Evolutionary conservation across 2,329 filamentous ascomycete genomes (phyloP).

Genomic region (Colletotrichum tropicicola): DNA sequence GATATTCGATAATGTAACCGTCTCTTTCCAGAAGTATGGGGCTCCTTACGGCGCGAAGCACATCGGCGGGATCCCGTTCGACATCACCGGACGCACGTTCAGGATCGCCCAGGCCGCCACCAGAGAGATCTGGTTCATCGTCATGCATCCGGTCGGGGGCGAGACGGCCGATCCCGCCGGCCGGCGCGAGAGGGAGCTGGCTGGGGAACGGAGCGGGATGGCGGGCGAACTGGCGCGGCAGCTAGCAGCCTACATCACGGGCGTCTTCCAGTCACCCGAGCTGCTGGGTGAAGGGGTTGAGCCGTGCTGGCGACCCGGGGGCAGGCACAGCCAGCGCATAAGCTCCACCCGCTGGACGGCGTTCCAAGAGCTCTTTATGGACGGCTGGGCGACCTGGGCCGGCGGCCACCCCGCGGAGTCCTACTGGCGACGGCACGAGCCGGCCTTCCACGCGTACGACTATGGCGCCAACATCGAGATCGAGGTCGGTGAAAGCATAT

Average conservation of each 20-base stretch:
- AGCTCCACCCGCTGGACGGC: neutral
- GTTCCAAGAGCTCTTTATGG: constrained; percentile 4
- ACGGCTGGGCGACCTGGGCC: neutral
- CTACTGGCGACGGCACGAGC: constrained; percentile 3
- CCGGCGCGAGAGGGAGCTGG: neutral
- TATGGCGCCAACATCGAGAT: constrained; percentile 18
- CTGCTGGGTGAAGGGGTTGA: neutral
- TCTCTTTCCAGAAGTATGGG: neutral
- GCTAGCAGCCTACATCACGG: neutral
- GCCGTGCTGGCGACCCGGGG: neutral
- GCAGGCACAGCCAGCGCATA: neutral
- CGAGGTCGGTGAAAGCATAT: neutral
- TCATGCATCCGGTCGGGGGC: neutral
- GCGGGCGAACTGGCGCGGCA: neutral
- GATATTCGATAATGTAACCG: neutral
- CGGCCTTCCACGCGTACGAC: constrained; percentile 14
- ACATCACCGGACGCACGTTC: constrained; percentile 3
- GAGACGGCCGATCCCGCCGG: neutral
- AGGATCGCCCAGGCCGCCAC: neutral
- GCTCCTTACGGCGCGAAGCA: constrained; percentile 4
- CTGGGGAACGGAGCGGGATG: neutral
- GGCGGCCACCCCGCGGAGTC: neutral
- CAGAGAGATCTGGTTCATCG: constrained; percentile 8
- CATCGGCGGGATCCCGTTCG: neutral
- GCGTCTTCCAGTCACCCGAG: neutral